phyloP scores from a whole-genome alignment of 2,329 filamentous ascomycete genomes.

The Sporothrix inflata region DNA sequence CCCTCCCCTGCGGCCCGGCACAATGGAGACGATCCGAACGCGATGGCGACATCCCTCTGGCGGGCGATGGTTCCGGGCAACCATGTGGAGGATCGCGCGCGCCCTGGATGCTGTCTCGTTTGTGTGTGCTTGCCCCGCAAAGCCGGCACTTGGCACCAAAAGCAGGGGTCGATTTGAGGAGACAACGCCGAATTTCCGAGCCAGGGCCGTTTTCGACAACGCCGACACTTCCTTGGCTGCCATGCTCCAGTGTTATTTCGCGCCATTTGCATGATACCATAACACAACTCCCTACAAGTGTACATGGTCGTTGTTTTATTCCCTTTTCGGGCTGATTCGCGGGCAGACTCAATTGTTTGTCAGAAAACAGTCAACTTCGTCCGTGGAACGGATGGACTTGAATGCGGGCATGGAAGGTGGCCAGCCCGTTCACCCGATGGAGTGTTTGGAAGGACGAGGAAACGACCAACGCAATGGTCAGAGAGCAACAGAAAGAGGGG shows the following conservation, averaged over 20 bases:
- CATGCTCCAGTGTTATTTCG: neutral
- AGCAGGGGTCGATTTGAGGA: neutral
- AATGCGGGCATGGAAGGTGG: neutral
- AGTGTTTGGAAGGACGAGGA: neutral
- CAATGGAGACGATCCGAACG: conserved; percentile 13
- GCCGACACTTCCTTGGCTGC: no score
- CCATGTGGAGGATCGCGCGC: neutral
- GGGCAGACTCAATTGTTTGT: neutral
- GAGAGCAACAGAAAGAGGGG: neutral
- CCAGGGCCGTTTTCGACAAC: neutral
- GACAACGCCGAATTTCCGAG: conserved; percentile 20
- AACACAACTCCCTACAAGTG: neutral
- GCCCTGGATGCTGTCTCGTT: neutral
- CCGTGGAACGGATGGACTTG: no score
- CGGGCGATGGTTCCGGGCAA: neutral
- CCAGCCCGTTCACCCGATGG: neutral
- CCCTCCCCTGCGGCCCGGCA: neutral
- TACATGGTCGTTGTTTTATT: neutral
- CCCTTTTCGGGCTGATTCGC: neutral
- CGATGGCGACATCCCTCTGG: neutral
- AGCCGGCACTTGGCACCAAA: neutral
- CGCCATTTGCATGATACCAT: neutral
- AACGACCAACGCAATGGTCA: neutral
- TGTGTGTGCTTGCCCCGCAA: neutral
- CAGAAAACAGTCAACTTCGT: neutral